Evolutionary conservation across 139 green algal species (phyloP).

Genomic region (Chlamydomonas incerta): DNA sequence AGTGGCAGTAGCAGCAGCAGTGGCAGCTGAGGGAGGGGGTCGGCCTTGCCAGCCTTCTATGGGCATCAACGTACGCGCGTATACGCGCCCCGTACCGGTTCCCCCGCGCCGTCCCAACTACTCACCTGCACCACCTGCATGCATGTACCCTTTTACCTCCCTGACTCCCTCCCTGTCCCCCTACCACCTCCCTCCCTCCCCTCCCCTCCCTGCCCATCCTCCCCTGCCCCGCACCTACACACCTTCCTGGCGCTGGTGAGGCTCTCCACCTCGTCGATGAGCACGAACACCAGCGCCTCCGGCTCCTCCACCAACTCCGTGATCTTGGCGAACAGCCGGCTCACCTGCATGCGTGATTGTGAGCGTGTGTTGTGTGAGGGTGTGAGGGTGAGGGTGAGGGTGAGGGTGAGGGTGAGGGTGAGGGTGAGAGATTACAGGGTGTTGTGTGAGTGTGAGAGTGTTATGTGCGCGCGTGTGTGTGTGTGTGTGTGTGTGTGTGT

Average conservation of each 20-base stretch:
- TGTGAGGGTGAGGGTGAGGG: background rate
- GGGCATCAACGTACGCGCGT: too few relatives aligned
- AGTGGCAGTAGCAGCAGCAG: too few relatives aligned
- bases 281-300: slow-evolving; percentile 92
- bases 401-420: background rate
- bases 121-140: too few relatives aligned
- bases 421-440: background rate
- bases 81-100: too few relatives aligned
- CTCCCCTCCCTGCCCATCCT: too few relatives aligned
- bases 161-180: too few relatives aligned
- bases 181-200: too few relatives aligned
- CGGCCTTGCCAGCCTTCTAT: too few relatives aligned
- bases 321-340: slow-evolving; percentile 87
- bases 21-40: too few relatives aligned
- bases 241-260: slow-evolving; percentile 84
- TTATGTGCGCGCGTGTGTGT: background rate
- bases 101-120: too few relatives aligned
- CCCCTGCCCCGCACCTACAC: background rate
- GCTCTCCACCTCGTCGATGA: slow-evolving; percentile 95
- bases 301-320: slow-evolving; percentile 89
- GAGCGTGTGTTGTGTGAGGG: background rate
- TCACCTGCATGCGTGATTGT: slow-evolving; percentile 30
- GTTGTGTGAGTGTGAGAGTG: background rate
- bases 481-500: background rate
- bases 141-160: too few relatives aligned